Conservation (phyloP, 768 basidiomycete species). For the Tephrocybe sp. region DNA sequence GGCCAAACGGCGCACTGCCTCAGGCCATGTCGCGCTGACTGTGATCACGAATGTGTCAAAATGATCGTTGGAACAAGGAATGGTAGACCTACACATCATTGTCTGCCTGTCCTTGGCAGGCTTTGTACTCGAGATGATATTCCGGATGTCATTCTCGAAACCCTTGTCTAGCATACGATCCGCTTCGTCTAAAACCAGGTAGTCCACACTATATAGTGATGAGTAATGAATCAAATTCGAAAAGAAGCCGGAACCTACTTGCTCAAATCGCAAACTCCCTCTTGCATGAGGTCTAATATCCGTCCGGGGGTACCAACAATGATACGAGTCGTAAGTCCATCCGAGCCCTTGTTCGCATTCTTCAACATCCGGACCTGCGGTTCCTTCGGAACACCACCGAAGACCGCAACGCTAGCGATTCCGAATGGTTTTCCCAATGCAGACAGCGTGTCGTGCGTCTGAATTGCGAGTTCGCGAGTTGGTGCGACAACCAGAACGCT, state of each 20-base stretch:
- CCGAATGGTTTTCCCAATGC: constrained; percentile 71
- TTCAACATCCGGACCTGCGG: constrained; percentile 71
- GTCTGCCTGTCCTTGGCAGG: constrained; percentile 76
- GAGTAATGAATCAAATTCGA: neutral
- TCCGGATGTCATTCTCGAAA: constrained; percentile 95
- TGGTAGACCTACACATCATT: constrained; percentile 77
- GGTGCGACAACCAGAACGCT: constrained; percentile 85
- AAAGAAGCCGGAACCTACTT: constrained; percentile 40
- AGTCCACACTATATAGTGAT: constrained; percentile 60
- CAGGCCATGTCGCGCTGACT: constrained; percentile 99
- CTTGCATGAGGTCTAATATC: constrained; percentile 86
- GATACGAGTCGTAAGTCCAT: constrained; percentile 57
- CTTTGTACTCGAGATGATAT: constrained; percentile 77
- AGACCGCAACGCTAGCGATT: constrained; percentile 83
- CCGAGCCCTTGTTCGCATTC: constrained; percentile 47
- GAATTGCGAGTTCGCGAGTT: constrained; percentile 93
- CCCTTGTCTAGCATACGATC: constrained; percentile 98
- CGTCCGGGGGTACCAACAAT: constrained; percentile 96
- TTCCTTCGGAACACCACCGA: constrained; percentile 92
- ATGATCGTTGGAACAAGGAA: constrained; percentile 3
- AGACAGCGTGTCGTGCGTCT: constrained; percentile 84
- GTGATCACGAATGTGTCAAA: constrained; percentile 4
- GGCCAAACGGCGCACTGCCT: constrained; percentile 86
- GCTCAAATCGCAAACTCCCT: constrained; percentile 81
- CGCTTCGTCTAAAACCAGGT: constrained; percentile 95